Base-by-base conservation (phyloP, 768 basidiomycete species). In the Russula abietina region DNA sequence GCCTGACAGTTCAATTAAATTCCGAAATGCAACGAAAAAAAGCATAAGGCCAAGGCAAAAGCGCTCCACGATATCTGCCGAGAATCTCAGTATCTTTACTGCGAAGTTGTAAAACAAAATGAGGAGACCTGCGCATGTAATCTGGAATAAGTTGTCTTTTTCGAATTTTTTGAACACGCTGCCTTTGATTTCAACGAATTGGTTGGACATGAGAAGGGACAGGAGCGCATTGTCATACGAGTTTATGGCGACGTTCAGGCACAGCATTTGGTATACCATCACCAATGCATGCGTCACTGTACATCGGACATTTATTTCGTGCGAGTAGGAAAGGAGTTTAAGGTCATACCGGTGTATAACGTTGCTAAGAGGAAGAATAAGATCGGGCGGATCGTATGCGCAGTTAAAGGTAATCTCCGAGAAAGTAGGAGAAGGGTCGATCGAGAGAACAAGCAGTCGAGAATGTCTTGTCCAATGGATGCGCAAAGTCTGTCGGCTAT, bases 121-220 rank as follows among this genome's bases (percentile, higher is more conserved):
- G 33, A 38, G 33, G 22, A 62, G 67, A 92, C 92, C 93, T 66
- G 97, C 97, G 69, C 97, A 99, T 52, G 94, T 95, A 62, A 99
- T 95, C 74, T 99, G 97, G 73, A 99, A 98, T 10, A 99, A 81
- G 71, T 91, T 98, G 70, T 99, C 97, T 72, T 98, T 99, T 72
- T 98, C 97, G 69, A 99, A 98, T 72, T 89, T 98, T 76, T 98
- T 99, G 84, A 99, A 99, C 2, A 99, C 97, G 71, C 91, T 93
- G 38, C 96, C 95, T 75, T 99, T 99, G 74, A 98, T 98, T 75
- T 99, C 97, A 38, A 98, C 96, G 70, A 99, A 98, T 73, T 99
- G 97, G 71, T 98, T 99, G 50, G 93, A 97, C 50, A 99, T 86
- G 9, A 99, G 81, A 0, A 99, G 81, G 0, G 95, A 97, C 45